A percentile compares a stretch with the other conserved stretches of the same genome.
Evolutionary conservation across 306 rosid species (phyloP).

Genomic region (Vachellia collinsii): DNA sequence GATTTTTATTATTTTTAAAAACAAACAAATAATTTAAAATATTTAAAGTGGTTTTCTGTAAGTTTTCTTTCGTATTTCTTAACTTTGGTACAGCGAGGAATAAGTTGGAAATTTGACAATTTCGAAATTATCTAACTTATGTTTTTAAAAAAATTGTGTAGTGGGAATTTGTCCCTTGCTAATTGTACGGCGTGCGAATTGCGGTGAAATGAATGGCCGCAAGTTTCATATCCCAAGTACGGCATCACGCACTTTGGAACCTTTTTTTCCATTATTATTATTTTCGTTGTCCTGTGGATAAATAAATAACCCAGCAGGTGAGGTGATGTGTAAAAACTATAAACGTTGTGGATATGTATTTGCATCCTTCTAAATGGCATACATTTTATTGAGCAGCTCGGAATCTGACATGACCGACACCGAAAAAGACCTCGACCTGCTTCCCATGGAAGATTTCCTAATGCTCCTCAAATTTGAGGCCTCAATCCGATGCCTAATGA

Average conservation of each 20-base stretch:
- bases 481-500: constrained; percentile 82
- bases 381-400: constrained; percentile 82
- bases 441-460: constrained; percentile 68
- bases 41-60: no score
- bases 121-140: not conserved
- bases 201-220: not conserved
- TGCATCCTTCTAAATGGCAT: constrained; percentile 64
- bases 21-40: no score
- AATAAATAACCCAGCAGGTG: not conserved
- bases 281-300: not conserved
- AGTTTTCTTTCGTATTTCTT: not conserved
- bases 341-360: not conserved
- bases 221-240: not conserved
- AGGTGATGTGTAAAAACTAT: no score
- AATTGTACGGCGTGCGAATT: not conserved
- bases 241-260: not conserved
- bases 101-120: not conserved
- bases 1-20: no score
- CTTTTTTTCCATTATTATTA: not conserved
- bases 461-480: constrained; percentile 68
- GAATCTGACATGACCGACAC: constrained; percentile 72
- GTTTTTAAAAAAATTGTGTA: not conserved
- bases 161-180: not conserved
- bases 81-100: no score
- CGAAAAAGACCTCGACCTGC: constrained; percentile 67